Base-by-base conservation (phyloP, 2,329 filamentous ascomycete genomes). In the Leptographium procerum region DNA sequence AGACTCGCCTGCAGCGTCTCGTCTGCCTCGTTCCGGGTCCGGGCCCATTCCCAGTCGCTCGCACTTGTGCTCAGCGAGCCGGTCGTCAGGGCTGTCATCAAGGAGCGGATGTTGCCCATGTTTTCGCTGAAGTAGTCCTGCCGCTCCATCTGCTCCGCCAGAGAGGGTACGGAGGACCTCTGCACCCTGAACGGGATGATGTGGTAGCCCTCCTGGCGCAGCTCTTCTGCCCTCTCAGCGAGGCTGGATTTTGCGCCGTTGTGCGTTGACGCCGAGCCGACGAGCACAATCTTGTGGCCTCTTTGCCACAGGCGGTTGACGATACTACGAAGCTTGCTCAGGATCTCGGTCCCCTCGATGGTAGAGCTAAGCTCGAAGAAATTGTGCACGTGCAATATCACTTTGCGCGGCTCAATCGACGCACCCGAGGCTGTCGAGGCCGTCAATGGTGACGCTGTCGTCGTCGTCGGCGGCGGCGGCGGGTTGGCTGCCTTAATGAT, bases 331-430 rank as follows among this genome's bases (percentile, higher is more conserved):
- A 99, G 73, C 60, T 86, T 83, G 47, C 77, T 74, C 9, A 96
- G 73, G 34, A 97, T 80, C 26, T 81, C 78, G 2, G 81, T 77
- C 13, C 90, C 89, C 59, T 89, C 84, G 7, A 80, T 70, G 1
- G 87, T 85, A 66, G 81, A 80, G 65, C 80, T 83, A 10, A 99
- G 77, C 62, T 95, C 89, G 57, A 88, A 84, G 66, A 90, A 88
- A 68, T 97, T 89, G 67, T 88, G 83, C 14, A 96, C 74, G 65
- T 89, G 89, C 45, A 95, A 77, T 59, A 97, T 85, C 9, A 91
- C 77, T 28, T 77, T 64, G 65, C 8, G 43, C 14, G 36, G 36
- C 8, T 19, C 36, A 7, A 19, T 7, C 36, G 36, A 3, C n/a
- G n/a, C n/a, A n/a, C n/a, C n/a, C n/a, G n/a, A n/a, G n/a, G n/a